A percentile compares a stretch with the other conserved stretches of the same genome.
Conservation (phyloP, 2,329 filamentous ascomycete species). For the Alternaria burnsii region DNA sequence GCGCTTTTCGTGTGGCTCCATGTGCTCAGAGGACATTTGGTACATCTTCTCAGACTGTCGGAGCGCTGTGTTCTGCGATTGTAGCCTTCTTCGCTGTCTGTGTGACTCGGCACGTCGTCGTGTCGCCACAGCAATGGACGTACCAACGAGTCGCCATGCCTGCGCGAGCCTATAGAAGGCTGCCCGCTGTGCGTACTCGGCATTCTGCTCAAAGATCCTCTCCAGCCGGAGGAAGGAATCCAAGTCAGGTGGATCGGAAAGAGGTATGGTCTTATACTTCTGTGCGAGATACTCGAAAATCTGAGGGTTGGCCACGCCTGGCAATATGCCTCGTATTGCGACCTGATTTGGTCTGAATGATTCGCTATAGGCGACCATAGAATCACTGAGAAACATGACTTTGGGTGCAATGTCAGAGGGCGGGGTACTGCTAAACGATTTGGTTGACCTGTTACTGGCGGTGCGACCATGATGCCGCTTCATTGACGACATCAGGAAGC, state of each 20-base stretch:
- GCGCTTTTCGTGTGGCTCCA: conserved; percentile 34
- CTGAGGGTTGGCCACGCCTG: conserved; percentile 52
- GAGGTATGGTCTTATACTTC: conserved; percentile 53
- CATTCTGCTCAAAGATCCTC: conserved; percentile 62
- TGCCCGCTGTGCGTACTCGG: conserved; percentile 60
- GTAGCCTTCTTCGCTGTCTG: conserved; percentile 35
- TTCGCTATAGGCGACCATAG: conserved; percentile 55
- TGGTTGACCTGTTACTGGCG: conserved; percentile 58
- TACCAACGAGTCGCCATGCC: conserved; percentile 66
- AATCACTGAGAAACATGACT: conserved; percentile 61
- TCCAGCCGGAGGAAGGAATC: conserved; percentile 48
- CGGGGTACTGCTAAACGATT: conserved; percentile 63
- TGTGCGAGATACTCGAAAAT: conserved; percentile 55
- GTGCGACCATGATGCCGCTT: conserved; percentile 58
- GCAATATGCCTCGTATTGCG: conserved; percentile 59
- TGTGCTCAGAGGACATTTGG: conserved; percentile 24
- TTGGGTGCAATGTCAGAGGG: conserved; percentile 58
- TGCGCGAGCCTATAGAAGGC: conserved; percentile 63
- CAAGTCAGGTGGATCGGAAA: conserved; percentile 50
- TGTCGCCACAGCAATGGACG: conserved; percentile 61
- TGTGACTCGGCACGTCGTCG: conserved; percentile 48
- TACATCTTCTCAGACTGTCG: conserved; percentile 15
- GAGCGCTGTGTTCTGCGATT: conserved; percentile 27
- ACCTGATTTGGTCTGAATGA: conserved; percentile 55
- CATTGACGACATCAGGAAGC: conserved; percentile 59